phyloP scores from a whole-genome alignment of 2,329 filamentous ascomycete species.

The Fusarium udum region DNA sequence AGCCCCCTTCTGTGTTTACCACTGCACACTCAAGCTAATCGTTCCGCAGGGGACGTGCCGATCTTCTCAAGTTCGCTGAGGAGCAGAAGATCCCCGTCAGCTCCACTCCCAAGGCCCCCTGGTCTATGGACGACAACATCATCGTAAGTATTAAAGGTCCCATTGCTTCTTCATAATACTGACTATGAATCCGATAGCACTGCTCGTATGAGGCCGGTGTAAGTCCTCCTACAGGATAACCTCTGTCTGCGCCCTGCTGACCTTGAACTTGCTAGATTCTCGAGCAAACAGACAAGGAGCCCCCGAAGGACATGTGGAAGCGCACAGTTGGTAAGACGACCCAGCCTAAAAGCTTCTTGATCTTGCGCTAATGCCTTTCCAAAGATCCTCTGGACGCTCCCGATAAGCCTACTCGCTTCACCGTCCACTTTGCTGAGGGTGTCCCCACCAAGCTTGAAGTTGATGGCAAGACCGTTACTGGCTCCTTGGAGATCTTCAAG shows the following conservation, averaged over 20 bases:
- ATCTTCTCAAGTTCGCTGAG: constrained; percentile 76
- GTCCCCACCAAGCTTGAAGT: constrained; percentile 70
- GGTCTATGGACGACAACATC: constrained; percentile 60
- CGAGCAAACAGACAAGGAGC: constrained; percentile 64
- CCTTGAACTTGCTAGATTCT: neutral
- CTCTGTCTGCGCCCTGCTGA: neutral
- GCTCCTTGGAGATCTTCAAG: constrained; percentile 73
- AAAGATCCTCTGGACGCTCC: constrained; percentile 68
- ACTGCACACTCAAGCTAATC: neutral
- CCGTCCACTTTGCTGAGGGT: constrained; percentile 73
- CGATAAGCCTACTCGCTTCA: constrained; percentile 71
- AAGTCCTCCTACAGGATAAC: neutral
- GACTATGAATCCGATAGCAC: neutral
- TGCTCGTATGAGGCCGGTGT: constrained; percentile 30
- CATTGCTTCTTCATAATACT: neutral
- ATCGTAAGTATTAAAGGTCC: neutral
- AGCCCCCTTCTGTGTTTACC: neutral
- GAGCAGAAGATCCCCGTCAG: constrained; percentile 75
- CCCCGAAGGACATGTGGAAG: constrained; percentile 78
- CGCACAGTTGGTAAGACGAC: constrained; percentile 50
- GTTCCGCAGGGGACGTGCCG: constrained; percentile 44
- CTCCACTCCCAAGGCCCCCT: constrained; percentile 77
- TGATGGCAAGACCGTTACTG: constrained; percentile 65
- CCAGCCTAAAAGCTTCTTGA: accelerated
- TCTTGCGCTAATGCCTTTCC: neutral